Conservation (phyloP, 768 basidiomycete genomes). For the Podaxis sp. region DNA sequence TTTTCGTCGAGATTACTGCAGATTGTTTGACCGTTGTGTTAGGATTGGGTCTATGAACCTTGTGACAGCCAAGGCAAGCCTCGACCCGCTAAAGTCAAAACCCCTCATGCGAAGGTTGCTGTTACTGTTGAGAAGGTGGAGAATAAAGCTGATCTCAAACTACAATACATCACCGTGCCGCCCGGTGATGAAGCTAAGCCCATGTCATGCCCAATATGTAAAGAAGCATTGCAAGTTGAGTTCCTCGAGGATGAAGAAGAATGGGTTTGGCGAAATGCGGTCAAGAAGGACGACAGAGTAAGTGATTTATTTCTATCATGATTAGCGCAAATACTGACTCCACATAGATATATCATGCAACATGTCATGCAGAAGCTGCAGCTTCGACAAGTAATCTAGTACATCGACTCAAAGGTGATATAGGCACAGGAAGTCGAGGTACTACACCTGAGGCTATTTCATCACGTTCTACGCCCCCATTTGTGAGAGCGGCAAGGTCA, state of each 20-base stretch:
- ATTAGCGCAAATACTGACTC: not conserved
- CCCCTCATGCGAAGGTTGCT: constrained; percentile 53
- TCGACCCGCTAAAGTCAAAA: constrained; percentile 50
- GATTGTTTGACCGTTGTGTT: constrained; percentile 17
- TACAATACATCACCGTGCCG: constrained; percentile 86
- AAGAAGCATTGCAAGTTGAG: constrained; percentile 88
- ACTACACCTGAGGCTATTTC: constrained; percentile 65
- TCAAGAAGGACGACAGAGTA: constrained; percentile 81
- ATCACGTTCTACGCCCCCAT: constrained; percentile 37
- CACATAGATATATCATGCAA: constrained; percentile 86
- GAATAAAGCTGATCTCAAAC: constrained; percentile 71
- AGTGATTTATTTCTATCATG: constrained; percentile 8
- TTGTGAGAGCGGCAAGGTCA: constrained; percentile 31
- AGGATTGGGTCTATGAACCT: constrained; percentile 86
- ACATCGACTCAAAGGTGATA: constrained; percentile 64
- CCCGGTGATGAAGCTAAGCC: constrained; percentile 81
- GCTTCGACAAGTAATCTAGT: constrained; percentile 64
- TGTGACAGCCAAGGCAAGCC: constrained; percentile 69
- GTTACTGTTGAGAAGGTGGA: constrained; percentile 66
- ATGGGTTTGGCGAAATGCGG: constrained; percentile 96
- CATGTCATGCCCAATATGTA: constrained; percentile 93
- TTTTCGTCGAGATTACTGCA: not conserved
- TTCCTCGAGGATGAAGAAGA: constrained; percentile 96
- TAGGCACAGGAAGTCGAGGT: constrained; percentile 62
- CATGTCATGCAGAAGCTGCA: constrained; percentile 84